Base-by-base conservation (phyloP, 768 basidiomycete genomes). In the Plicaturopsis crispa region DNA sequence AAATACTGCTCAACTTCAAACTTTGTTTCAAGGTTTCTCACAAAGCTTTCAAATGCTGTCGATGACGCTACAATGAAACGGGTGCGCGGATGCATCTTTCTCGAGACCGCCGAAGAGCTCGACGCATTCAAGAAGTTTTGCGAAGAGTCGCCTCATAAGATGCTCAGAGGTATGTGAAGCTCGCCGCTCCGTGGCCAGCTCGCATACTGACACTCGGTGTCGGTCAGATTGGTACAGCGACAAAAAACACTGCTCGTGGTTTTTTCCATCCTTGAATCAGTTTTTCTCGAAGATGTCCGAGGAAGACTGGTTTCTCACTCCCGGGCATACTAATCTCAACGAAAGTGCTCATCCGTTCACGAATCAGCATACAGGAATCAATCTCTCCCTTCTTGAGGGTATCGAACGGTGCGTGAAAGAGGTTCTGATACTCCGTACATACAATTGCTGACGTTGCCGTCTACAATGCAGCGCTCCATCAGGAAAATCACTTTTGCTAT, bases 271-370 rank as follows among this genome's bases (percentile, higher is more conserved):
- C 0, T 30, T 52, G 16, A 47, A 50, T 32, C n/a, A 23, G 11
- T 36, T 34, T 35, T 19, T 48, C 3, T 45, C 50, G 0, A 24
- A 47, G 1, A 52, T 52, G 0, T 31, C 42, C 1, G 28, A 24
- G 22, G 43, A 50, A 0, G 43, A 50, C 38, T 52, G 49, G 50
- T 31, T 18, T 21, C 31, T 41, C 6, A 48, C 46, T 1, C 46
- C 48, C 0, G 33, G 38, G 5, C 41, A 52, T 24, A 52, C 46
- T 1, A 52, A 52, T 22, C 31, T 47, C 8, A 49, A 49, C 16
- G 50, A 51, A 33, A 49, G 49, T 26, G 40, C 49, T 4, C 49
- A 50, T 23, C 41, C 47, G 14, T 38, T 42, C 16, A 42, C 47
- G 12, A 50, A 50, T 33, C 26, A 33, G 17, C 37, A 41, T 31